Evolutionary conservation across 1,284 basidiomycete species (phyloP).

Genomic region (Cryptococcus sp.): DNA sequence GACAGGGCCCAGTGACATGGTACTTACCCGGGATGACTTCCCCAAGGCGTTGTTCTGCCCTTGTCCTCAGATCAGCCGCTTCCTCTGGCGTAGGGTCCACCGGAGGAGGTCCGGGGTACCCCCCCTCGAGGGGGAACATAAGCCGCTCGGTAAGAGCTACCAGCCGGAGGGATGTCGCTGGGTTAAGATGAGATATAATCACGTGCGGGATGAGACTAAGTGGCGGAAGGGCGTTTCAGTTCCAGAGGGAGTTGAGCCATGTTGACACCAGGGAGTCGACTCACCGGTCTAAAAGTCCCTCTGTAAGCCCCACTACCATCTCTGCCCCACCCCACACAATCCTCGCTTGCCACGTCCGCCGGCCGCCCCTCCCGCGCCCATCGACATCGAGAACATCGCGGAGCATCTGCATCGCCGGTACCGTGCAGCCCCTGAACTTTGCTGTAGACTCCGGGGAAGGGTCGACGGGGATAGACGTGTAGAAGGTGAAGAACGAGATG

Average conservation of each 20-base stretch:
- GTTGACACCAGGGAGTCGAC: conserved; percentile 6
- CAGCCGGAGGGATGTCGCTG: conserved; percentile 16
- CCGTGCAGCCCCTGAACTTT: conserved; percentile 6
- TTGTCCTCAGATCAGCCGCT: conserved; percentile 14
- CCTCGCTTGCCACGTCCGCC: conserved; percentile 9
- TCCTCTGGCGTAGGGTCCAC: conserved; percentile 41
- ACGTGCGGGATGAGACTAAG: conserved; percentile 31
- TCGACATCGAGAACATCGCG: conserved; percentile 23
- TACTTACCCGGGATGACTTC: conserved; percentile 32
- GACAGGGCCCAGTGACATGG: neutral
- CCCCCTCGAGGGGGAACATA: conserved; percentile 41
- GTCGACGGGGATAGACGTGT: neutral
- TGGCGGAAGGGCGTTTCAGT: neutral
- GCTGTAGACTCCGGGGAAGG: neutral
- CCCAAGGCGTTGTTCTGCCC: conserved; percentile 22
- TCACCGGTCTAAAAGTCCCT: conserved; percentile 33
- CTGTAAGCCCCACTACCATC: conserved; percentile 19
- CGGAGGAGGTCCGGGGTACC: conserved; percentile 37
- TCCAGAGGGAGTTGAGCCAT: neutral
- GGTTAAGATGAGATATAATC: conserved; percentile 18
- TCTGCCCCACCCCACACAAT: conserved; percentile 26
- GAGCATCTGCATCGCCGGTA: conserved; percentile 17
- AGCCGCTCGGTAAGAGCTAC: conserved; percentile 32
- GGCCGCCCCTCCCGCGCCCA: conserved; percentile 10
- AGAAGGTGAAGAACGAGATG: conserved; percentile 1